A percentile compares a stretch with the other conserved stretches of the same genome.
Conservation (phyloP, 1,284 basidiomycete species). For the Schizopora paradoxa region DNA sequence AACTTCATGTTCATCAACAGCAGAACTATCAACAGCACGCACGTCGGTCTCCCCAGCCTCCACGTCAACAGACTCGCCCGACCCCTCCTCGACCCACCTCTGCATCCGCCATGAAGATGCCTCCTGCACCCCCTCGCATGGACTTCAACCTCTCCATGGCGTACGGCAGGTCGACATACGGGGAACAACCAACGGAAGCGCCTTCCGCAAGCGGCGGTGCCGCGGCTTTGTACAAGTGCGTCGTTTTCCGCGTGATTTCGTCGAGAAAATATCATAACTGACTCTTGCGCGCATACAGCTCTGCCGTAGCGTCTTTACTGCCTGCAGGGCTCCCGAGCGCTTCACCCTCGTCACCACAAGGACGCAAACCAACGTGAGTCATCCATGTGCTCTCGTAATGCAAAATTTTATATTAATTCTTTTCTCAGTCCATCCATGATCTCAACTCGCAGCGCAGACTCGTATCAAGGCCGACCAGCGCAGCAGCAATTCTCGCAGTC, state of each 20-base stretch:
- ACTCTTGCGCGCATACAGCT: slow-evolving; percentile 32
- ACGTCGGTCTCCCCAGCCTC: slow-evolving; percentile 9
- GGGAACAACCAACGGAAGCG: slow-evolving; percentile 17
- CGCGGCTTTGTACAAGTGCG: slow-evolving; percentile 54
- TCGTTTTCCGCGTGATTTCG: neutral
- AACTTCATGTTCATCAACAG: too few species aligned
- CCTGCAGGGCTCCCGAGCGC: slow-evolving; percentile 1
- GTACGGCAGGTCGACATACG: slow-evolving; percentile 28
- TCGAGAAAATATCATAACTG: slow-evolving; percentile 6
- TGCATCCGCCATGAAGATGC: slow-evolving; percentile 17
- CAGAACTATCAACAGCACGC: slow-evolving; percentile 6
- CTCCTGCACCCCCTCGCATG: slow-evolving; percentile 12
- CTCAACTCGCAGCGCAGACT: slow-evolving; percentile 4
- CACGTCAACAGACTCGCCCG: slow-evolving; percentile 9
- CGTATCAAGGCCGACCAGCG: neutral
- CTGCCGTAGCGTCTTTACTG: slow-evolving; percentile 44
- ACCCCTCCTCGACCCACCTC: slow-evolving; percentile 8
- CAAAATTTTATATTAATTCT: neutral
- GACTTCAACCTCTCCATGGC: slow-evolving; percentile 44
- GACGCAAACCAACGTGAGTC: slow-evolving; percentile 13
- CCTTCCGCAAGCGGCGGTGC: slow-evolving; percentile 27
- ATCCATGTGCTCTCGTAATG: neutral
- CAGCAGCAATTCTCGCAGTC: slow-evolving; percentile 5
- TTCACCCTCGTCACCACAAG: slow-evolving; percentile 1
- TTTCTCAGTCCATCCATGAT: neutral